A percentile compares a stretch with the other conserved stretches of the same genome.
Evolutionary conservation across 2,329 filamentous ascomycete species (phyloP).

Genomic region (Botrytis fragariae): DNA sequence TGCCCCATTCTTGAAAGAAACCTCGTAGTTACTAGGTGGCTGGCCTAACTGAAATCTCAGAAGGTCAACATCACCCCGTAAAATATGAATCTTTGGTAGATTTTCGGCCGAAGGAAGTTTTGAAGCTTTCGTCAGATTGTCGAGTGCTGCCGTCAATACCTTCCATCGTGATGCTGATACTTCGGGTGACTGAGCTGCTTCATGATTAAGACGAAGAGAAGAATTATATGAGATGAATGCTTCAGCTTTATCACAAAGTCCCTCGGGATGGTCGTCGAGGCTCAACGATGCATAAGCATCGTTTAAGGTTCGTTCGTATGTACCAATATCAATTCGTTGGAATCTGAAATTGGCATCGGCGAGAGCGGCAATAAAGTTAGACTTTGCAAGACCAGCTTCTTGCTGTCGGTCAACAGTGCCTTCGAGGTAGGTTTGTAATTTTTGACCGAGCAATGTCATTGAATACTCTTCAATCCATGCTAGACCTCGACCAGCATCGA

Average conservation of each 20-base stretch:
- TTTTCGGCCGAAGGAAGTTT: constrained; percentile 51
- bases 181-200: constrained; percentile 38
- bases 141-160: constrained; percentile 49
- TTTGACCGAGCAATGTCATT: constrained; percentile 50
- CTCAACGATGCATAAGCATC: constrained; percentile 21
- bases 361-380: constrained; percentile 55
- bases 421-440: constrained; percentile 52
- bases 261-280: constrained; percentile 39
- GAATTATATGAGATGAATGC: constrained; percentile 53
- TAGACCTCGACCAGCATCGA: constrained; percentile 44
- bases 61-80: constrained; percentile 55
- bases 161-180: constrained; percentile 47
- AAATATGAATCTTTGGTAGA: constrained; percentile 51
- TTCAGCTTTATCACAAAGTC: constrained; percentile 54
- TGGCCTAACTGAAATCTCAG: constrained; percentile 51
- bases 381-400: constrained; percentile 52
- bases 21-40: constrained; percentile 43
- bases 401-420: constrained; percentile 42
- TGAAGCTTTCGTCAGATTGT: constrained; percentile 49
- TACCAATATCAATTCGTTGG: constrained; percentile 47
- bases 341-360: constrained; percentile 56
- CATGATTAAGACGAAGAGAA: constrained; percentile 23
- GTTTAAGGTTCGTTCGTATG: constrained; percentile 47
- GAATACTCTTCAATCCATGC: constrained; percentile 59
- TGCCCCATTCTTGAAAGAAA: constrained; percentile 45